These are phyloP conservation scores for Articulospora tetracladia DNA, from an alignment of 495 filamentous ascomycete species.

Conservation along the genomic window DNA sequence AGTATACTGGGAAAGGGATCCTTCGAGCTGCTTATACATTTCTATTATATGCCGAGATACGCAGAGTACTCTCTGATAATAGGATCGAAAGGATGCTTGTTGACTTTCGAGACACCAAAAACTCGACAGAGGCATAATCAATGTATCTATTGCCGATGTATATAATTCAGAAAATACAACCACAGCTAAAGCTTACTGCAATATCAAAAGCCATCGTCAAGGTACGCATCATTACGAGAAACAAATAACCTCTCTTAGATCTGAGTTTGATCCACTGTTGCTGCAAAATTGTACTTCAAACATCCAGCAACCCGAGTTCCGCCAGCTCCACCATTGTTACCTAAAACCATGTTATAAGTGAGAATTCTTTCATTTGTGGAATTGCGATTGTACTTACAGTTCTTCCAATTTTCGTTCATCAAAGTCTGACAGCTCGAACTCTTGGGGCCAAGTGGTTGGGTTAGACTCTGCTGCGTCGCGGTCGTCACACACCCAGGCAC, in stretches of 20 bases:
- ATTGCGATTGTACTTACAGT: constrained; percentile 4
- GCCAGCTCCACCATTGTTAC: constrained; percentile 14
- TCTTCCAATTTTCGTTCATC: constrained; percentile 3
- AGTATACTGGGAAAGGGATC: too few relatives aligned
- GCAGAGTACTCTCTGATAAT: too few relatives aligned
- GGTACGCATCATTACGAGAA: too few relatives aligned
- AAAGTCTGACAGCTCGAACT: constrained; percentile 7
- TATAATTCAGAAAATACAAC: too few relatives aligned
- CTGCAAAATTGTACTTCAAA: constrained; percentile 14
- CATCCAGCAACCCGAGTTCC: constrained; percentile 6
- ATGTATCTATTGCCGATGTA: too few relatives aligned
- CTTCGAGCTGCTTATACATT: too few relatives aligned
- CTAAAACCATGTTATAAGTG: constrained; percentile 3
- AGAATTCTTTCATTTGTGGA: neutral
- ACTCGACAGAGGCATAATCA: too few relatives aligned
- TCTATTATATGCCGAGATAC: too few relatives aligned
- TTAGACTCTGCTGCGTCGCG: constrained; percentile 8
- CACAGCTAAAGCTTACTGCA: too few relatives aligned
- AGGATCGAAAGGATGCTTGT: too few relatives aligned
- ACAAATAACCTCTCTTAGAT: constrained; percentile 1
- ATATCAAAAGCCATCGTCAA: too few relatives aligned
- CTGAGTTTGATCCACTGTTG: constrained; percentile 2
- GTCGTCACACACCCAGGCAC: constrained; percentile 8
- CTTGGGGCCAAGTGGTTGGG: constrained; percentile 3
- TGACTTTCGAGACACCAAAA: too few relatives aligned